Evolutionary conservation across 2,329 filamentous ascomycete genomes (phyloP).

Genomic region (Fusarium xylarioides): DNA sequence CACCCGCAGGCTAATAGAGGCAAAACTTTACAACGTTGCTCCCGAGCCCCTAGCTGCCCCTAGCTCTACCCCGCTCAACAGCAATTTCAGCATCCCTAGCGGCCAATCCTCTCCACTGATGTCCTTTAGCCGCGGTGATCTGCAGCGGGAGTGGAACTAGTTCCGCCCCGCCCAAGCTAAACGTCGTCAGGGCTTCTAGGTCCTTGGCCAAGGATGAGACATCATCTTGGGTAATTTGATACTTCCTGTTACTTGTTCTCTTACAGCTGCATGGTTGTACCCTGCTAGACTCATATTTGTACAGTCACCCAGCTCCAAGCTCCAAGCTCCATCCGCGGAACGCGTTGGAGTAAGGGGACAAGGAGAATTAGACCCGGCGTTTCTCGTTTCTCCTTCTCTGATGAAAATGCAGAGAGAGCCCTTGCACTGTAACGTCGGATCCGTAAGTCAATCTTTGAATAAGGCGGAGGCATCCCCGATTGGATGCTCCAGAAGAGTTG

Average conservation of each 20-base stretch:
- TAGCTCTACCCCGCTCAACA: not conserved
- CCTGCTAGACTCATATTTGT: not conserved
- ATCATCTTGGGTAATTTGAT: not conserved
- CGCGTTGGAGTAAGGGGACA: not conserved
- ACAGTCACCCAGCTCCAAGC: not conserved
- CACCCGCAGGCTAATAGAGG: too few relatives aligned
- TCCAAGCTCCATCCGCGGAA: not conserved
- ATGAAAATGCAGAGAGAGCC: not conserved
- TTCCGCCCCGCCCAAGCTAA: not conserved
- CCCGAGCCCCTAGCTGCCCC: not conserved
- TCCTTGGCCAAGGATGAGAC: not conserved
- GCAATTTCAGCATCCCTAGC: not conserved
- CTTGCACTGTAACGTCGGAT: slow-evolving; percentile 1
- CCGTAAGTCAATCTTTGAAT: not conserved
- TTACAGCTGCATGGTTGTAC: not conserved
- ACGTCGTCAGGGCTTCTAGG: not conserved
- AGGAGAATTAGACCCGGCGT: not conserved
- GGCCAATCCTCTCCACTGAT: not conserved
- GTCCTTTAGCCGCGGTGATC: slow-evolving; percentile 1
- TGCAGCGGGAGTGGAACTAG: not conserved
- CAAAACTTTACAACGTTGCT: not conserved
- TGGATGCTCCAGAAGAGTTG: not conserved
- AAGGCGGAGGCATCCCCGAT: slow-evolving; percentile 1
- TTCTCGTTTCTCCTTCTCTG: not conserved
- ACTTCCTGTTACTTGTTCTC: not conserved